Evolutionary conservation across 2,329 filamentous ascomycete genomes (phyloP).

Genomic region (Talaromyces sp.): DNA sequence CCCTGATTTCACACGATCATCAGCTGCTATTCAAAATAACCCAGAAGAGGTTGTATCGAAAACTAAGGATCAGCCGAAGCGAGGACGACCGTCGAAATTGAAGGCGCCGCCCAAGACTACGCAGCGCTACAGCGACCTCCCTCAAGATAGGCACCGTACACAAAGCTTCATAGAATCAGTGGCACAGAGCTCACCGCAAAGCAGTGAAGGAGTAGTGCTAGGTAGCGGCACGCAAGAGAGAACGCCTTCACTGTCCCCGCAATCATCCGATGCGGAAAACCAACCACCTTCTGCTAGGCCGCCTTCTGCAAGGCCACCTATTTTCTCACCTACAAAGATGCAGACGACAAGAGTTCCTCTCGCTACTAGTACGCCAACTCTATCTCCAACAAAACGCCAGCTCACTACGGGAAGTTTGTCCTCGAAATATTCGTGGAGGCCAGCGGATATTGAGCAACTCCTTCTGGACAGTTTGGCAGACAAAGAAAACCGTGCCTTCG

Average conservation of each 20-base stretch:
- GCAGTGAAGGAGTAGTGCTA: slow-evolving; percentile 5
- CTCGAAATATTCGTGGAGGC: slow-evolving; percentile 60
- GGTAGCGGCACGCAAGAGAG: slow-evolving; percentile 24
- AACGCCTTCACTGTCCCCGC: slow-evolving; percentile 63
- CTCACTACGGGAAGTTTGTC: slow-evolving; percentile 48
- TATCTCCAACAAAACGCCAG: slow-evolving; percentile 60
- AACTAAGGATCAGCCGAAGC: not conserved
- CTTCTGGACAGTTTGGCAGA: slow-evolving; percentile 28
- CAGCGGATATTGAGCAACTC: slow-evolving; percentile 69
- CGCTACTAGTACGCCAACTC: slow-evolving; percentile 34
- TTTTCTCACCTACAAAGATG: slow-evolving; percentile 27
- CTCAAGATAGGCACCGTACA: slow-evolving; percentile 29
- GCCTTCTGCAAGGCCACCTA: slow-evolving; percentile 39
- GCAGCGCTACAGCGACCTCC: slow-evolving; percentile 33
- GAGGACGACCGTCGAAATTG: slow-evolving; percentile 12
- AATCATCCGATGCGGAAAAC: slow-evolving; percentile 77
- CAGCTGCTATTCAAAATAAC: not conserved
- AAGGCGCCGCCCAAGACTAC: slow-evolving; percentile 30
- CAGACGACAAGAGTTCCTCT: slow-evolving; percentile 38
- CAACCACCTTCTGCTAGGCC: slow-evolving; percentile 65
- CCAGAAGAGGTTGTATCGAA: not conserved
- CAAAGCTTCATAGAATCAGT: slow-evolving; percentile 24
- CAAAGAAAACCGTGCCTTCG: slow-evolving; percentile 47
- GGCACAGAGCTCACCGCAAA: slow-evolving; percentile 11
- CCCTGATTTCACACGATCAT: not conserved